Evolutionary conservation across 208 protist species (phyloP), one percentile per base, ranked within the genome.

Genomic region (Polymyxa betae): DNA sequence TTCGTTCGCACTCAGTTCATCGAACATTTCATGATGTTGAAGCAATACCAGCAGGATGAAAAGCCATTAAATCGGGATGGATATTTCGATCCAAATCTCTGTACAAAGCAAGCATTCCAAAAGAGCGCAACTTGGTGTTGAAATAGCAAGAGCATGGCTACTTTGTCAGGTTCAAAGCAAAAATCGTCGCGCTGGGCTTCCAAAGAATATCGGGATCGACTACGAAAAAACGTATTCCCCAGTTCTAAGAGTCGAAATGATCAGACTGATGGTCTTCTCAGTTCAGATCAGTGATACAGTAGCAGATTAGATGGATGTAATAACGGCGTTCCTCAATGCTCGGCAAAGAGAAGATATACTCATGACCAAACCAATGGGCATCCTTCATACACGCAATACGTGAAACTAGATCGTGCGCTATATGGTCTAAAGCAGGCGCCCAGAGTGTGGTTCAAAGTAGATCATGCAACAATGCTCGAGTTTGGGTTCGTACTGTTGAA

Each of bases 341-440:
- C 54, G 16, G 54, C 54, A 32, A 29, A 66, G 20, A 16, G 54
- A 66, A 29, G 54, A 66, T 66, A 29, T 66, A 32, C 29, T 32
- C 29, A 66, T 66, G 54, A 66, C 54, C 20, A 66, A 16, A 29
- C 54, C 54, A 66, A 16, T 32, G 54, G 54, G 54, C 29, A 29
- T 29, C 54, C 20, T n/a, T n/a, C n/a, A n/a, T n/a, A n/a, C n/a
- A n/a, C n/a, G n/a, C n/a, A n/a, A 66, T 16, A 29, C 54, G 54
- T 66, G 20, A 66, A 66, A 29, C 29, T 66, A 29, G 20, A 32
- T 29, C 16, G 29, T 32, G 54, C 54, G 20, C 54, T 66, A 29
- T 66, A 66, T 66, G 54, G 54, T 32, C 54, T 66, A 29, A 66
- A 66, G 54, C 54, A 66, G 29, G 54, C 54, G 54, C 54, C 54